Percentiles rank a stretch among this genome's conserved stretches.
These are phyloP conservation scores for Phytophthora boehmeriae DNA, from an alignment of 352 stramenopile species.

Conservation along the genomic window DNA sequence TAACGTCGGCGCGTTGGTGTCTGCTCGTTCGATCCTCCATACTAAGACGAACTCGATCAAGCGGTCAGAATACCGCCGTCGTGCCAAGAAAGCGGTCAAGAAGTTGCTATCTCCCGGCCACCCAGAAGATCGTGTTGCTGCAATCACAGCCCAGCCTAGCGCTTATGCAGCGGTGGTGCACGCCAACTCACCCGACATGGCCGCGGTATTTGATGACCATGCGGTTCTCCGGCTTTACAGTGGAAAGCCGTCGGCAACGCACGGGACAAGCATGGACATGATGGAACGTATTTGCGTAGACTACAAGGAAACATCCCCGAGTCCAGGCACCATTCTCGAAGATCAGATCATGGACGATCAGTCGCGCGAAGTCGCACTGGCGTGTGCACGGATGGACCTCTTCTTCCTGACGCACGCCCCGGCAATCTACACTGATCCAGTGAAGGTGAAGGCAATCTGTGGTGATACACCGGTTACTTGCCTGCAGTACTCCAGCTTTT, in stretches of 20 bases:
- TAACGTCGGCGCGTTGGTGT: too few species aligned
- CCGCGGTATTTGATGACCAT: background rate
- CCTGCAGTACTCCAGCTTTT: background rate
- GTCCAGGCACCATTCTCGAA: background rate
- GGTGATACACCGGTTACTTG: background rate
- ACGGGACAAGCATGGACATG: background rate
- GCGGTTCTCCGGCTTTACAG: background rate
- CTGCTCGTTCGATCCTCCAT: background rate
- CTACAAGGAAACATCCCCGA: background rate
- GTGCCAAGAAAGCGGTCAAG: background rate
- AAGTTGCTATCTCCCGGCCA: background rate
- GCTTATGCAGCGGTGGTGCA: background rate
- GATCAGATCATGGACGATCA: background rate
- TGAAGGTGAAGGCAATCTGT: background rate
- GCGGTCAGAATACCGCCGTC: background rate
- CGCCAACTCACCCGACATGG: background rate
- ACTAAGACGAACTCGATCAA: background rate
- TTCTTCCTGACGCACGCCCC: background rate
- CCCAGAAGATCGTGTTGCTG: background rate
- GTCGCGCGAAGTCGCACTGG: background rate
- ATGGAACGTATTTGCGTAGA: background rate
- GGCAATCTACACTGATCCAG: background rate
- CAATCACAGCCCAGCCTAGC: background rate
- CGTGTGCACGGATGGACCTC: background rate
- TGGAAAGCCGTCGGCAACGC: background rate